Percentiles rank a stretch among this genome's conserved stretches.
Conservation (phyloP, 2,329 filamentous ascomycete genomes). For the Tolypocladium endophyticum region DNA sequence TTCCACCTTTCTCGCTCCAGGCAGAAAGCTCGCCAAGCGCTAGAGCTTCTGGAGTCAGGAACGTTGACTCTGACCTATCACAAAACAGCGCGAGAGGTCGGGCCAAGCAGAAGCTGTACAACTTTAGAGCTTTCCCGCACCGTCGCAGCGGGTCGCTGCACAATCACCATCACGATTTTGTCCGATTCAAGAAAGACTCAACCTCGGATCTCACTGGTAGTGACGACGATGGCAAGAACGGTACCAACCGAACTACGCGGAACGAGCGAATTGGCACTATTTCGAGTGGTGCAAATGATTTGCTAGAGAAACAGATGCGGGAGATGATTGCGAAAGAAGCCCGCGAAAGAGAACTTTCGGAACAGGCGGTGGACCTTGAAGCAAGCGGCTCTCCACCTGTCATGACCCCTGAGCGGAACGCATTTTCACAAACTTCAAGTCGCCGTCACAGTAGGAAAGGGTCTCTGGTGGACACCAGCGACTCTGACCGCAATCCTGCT, state of each 20-base stretch:
- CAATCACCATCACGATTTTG: constrained; percentile 37
- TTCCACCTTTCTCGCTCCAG: constrained; percentile 15
- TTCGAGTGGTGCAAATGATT: constrained; percentile 36
- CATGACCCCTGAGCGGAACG: constrained; percentile 19
- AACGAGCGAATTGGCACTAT: constrained; percentile 32
- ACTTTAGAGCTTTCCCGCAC: constrained; percentile 41
- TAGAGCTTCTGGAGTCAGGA: constrained; percentile 11
- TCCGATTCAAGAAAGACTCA: constrained; percentile 37
- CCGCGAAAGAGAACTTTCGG: constrained; percentile 26
- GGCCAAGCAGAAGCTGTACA: constrained; percentile 50
- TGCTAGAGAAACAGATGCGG: constrained; percentile 52
- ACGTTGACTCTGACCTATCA: constrained; percentile 29
- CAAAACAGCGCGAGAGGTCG: constrained; percentile 47
- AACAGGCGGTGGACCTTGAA: constrained; percentile 20
- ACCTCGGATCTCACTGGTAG: constrained; percentile 51
- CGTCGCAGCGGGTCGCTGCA: constrained; percentile 39
- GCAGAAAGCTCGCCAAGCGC: constrained; percentile 11
- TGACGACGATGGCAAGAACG: constrained; percentile 32
- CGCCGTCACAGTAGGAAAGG: constrained; percentile 22
- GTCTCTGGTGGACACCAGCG: constrained; percentile 28
- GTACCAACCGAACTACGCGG: constrained; percentile 18
- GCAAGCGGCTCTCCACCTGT: constrained; percentile 13
- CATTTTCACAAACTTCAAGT: constrained; percentile 16
- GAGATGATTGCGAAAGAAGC: constrained; percentile 48
- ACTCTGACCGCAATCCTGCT: constrained; percentile 22